Base-by-base conservation (phyloP, 495 filamentous ascomycete species). In the Parathielavia hyrcaniae region DNA sequence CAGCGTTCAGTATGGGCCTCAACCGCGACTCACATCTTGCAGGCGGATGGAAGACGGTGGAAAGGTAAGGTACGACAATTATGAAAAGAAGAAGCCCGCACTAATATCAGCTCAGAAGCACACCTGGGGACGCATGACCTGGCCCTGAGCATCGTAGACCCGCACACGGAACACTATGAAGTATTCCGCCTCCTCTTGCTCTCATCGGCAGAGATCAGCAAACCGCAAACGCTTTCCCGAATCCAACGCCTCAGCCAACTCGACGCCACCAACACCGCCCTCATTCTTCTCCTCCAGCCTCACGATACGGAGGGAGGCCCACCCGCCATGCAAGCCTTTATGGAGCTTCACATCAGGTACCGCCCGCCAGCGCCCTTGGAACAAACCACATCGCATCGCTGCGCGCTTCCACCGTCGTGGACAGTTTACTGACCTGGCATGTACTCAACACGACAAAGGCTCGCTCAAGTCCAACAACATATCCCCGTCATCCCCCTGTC, bases 151-250 rank as follows among this genome's bases (percentile, higher is more conserved):
- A 39, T 78, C 20, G 32, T 68, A 35, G 8, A 19, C 34, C 19
- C 20, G n/a, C 39, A 32, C 55, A 40, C 57, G 30, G 55, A 66
- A 55, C 47, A 17, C 41, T 41, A 30, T 20, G 35, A 53, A 1
- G 48, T 61, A 14, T 72, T 84, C 17, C 75, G 71, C 26, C 58
- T 83, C 44, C 69, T 87, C 39, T 71, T 88, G 8, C 65, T 89
- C 40, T 77, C 79, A 0, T 61, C 79, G 1, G 64, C 61, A 6
- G 77, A 79, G n/a, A 53, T 82, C 22, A 61, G 64, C n/a, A 50
- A 56, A 3, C 13, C 63, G 12, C 30, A 63, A 48, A 58, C 73
- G 66, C 34, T 55, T 61, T 6, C 45, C 22, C 76, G 80, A 23
- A 73, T 86, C 43, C 71, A 77, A 36, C 71, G 77, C 19, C 72